Evolutionary conservation across 2,329 filamentous ascomycete species (phyloP), one percentile per base, ranked within the genome.

Genomic region (Aspergillus sp.): DNA sequence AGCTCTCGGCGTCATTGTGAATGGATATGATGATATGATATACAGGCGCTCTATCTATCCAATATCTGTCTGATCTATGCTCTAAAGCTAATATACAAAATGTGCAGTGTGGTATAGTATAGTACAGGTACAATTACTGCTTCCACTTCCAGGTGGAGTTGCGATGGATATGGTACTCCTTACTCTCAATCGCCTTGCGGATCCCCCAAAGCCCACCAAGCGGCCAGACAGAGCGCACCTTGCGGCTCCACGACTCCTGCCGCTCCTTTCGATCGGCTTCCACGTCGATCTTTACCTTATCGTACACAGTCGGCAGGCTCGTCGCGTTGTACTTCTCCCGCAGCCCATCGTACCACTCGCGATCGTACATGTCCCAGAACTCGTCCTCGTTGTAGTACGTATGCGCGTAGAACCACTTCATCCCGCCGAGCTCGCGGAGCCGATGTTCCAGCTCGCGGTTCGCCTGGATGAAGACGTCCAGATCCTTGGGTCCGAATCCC

Each of bases 401-500:
- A 71, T 94, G 90, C 3, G 92, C 91, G 76, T 96, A 96, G 13
- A 96, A 81, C 90, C 91, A 95, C 80, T 96, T 96, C 80, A 90
- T 86, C 2, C 92, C 92, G 51, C 88, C 88, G 1, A 95, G 83
- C 66, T 87, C 82, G 52, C 81, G 80, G 4, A 93, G 84, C 71
- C 90, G 89, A 22, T 80, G 78, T 78, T 96, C 92, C 22, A 96
- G 82, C 48, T 82, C 83, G 34, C 89, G 85, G 76, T 96, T 96
- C 68, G 86, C 85, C 45, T 77, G 73, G 2, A 93, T 81, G 70
- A 93, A 93, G n/a, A 25, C 43, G 78, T 57, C 77, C 69, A n/a
- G 47, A 45, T 60, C 80, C 74, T 2, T 89, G 87, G 7, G 64
- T 1, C 90, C 91, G 75, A 88, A 91, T 9, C 91, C 92, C 92